Evolutionary conservation across 1,284 basidiomycete genomes (phyloP).

Genomic region (Microbotryomycetes sp.): DNA sequence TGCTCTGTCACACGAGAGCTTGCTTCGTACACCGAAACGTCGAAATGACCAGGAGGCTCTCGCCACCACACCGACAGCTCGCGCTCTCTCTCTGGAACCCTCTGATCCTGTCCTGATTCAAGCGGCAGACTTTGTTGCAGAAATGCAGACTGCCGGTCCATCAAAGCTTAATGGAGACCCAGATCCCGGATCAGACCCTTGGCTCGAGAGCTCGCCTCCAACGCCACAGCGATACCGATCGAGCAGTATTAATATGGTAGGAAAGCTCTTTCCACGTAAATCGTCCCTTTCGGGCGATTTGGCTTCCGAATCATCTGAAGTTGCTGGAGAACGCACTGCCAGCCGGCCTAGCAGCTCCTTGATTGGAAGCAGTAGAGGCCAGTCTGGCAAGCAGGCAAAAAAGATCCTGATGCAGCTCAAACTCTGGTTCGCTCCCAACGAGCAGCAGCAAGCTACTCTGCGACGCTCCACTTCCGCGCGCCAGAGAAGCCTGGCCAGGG

Average conservation of each 20-base stretch:
- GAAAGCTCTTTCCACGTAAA: constrained; percentile 23
- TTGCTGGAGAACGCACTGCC: too few species aligned
- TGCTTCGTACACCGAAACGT: neutral
- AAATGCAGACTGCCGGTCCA: too few species aligned
- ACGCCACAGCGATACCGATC: too few species aligned
- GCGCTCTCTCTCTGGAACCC: too few species aligned
- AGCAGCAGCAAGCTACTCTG: constrained; percentile 23
- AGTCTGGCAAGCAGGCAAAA: neutral
- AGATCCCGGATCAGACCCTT: too few species aligned
- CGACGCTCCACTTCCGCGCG: neutral
- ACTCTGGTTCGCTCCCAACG: constrained; percentile 39
- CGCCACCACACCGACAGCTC: constrained; percentile 18
- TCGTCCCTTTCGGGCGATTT: constrained; percentile 31
- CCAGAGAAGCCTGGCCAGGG: too few species aligned
- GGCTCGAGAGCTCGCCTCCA: neutral
- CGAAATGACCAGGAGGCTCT: neutral
- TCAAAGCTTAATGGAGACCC: too few species aligned
- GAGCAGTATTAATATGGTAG: neutral
- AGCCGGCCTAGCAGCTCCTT: neutral
- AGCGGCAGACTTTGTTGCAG: too few species aligned
- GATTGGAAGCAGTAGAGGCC: constrained; percentile 16
- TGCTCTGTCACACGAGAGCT: neutral
- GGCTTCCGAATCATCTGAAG: too few species aligned
- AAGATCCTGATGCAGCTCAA: constrained; percentile 26
- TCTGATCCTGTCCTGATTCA: too few species aligned